These are phyloP conservation scores for Alternaria sp. DNA, from an alignment of 2,329 filamentous ascomycete genomes.

Conservation along the genomic window DNA sequence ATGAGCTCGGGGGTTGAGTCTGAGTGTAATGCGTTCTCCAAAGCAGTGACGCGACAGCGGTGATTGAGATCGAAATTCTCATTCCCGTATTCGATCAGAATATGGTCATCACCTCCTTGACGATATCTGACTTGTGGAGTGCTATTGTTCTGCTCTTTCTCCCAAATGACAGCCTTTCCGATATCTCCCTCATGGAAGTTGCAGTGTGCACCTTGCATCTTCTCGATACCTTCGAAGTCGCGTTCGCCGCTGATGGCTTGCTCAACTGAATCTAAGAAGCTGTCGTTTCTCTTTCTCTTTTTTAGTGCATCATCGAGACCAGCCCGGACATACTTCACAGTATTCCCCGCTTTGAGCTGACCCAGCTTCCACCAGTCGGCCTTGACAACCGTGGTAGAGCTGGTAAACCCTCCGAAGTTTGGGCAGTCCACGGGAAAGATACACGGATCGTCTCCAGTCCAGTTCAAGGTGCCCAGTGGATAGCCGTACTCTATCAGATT, in stretches of 20 bases:
- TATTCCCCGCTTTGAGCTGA: slow-evolving; percentile 66
- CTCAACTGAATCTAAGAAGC: slow-evolving; percentile 54
- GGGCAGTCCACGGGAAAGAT: slow-evolving; percentile 66
- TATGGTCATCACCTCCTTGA: slow-evolving; percentile 53
- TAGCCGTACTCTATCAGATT: slow-evolving; percentile 63
- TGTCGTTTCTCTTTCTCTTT: slow-evolving; percentile 52
- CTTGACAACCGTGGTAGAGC: slow-evolving; percentile 61
- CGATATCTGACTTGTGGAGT: slow-evolving; percentile 37
- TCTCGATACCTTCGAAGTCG: slow-evolving; percentile 29
- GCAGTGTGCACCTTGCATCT: slow-evolving; percentile 34
- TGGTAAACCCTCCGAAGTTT: slow-evolving; percentile 67
- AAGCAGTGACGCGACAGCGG: slow-evolving; percentile 61
- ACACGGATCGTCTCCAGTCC: slow-evolving; percentile 67
- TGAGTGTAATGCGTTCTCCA: slow-evolving; percentile 57
- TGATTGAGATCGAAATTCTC: slow-evolving; percentile 64
- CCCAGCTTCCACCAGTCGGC: slow-evolving; percentile 68
- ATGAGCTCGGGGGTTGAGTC: slow-evolving; percentile 47
- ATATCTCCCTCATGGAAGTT: slow-evolving; percentile 34
- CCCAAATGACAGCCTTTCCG: slow-evolving; percentile 39
- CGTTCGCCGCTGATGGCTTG: slow-evolving; percentile 40
- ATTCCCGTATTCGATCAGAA: slow-evolving; percentile 65
- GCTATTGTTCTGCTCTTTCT: slow-evolving; percentile 26
- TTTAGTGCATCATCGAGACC: slow-evolving; percentile 60
- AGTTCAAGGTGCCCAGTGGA: slow-evolving; percentile 64
- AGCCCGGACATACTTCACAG: slow-evolving; percentile 57